Evolutionary conservation across 2,329 filamentous ascomycete genomes (phyloP).

Genomic region (Hyphodiscus sp.): DNA sequence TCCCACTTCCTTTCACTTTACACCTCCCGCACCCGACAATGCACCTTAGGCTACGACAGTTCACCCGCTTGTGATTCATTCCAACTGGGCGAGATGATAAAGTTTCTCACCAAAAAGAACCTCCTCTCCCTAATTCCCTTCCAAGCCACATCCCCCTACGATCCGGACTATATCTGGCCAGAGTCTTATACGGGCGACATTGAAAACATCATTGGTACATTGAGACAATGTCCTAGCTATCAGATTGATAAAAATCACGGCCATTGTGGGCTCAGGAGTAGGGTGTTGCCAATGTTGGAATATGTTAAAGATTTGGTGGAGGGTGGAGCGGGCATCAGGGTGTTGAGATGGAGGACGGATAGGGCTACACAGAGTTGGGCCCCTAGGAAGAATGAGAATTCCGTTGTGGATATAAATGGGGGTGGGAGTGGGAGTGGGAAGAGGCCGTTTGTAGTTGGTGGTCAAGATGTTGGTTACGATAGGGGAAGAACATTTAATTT

Average conservation of each 20-base stretch:
- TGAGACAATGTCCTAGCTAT: conserved; percentile 64
- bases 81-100: conserved; percentile 71
- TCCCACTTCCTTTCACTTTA: conserved; percentile 62
- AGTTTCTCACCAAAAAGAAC: conserved; percentile 58
- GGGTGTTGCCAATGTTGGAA: conserved; percentile 59
- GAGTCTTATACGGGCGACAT: conserved; percentile 51
- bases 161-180: conserved; percentile 27
- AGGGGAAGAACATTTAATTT: conserved; percentile 28
- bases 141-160: conserved; percentile 39
- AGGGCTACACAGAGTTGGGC: conserved; percentile 23
- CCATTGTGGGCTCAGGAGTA: conserved; percentile 64
- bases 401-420: neutral
- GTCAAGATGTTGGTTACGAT: conserved; percentile 12
- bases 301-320: conserved; percentile 53
- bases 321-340: conserved; percentile 20
- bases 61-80: conserved; percentile 69
- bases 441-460: conserved; percentile 19
- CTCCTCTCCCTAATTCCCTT: conserved; percentile 56
- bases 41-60: conserved; percentile 68
- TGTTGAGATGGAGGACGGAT: conserved; percentile 19
- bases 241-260: conserved; percentile 68
- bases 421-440: conserved; percentile 1
- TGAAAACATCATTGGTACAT: conserved; percentile 49
- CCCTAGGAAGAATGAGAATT: too few species aligned
- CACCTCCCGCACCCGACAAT: conserved; percentile 60